Conservation (phyloP, 2,329 filamentous ascomycete genomes). For the Acrocalymma vagum region DNA sequence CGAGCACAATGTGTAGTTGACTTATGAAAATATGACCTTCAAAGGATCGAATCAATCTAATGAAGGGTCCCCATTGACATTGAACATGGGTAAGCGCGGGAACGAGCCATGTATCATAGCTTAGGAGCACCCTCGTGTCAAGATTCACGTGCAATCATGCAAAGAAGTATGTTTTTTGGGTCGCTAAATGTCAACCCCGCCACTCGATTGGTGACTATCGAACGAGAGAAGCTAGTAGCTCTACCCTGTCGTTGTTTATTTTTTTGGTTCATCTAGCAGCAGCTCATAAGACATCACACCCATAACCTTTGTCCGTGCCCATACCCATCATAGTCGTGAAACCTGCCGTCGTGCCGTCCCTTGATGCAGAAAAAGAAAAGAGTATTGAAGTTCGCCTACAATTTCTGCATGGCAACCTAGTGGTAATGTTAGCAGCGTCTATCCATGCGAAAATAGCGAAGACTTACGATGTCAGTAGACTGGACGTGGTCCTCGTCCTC, state of each 20-base stretch:
- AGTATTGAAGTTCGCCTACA: slow-evolving; percentile 36
- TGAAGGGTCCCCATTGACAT: too few species aligned
- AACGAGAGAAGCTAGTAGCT: slow-evolving; percentile 28
- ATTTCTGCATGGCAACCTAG: slow-evolving; percentile 62
- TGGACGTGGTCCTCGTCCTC: slow-evolving; percentile 95
- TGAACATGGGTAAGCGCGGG: too few species aligned
- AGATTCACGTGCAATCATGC: too few species aligned
- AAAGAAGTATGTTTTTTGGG: too few species aligned
- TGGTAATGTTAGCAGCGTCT: too few species aligned
- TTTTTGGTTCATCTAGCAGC: slow-evolving; percentile 39
- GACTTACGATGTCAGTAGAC: slow-evolving; percentile 91
- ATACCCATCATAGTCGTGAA: slow-evolving; percentile 32
- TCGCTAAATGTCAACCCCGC: too few species aligned
- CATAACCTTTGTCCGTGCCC: slow-evolving; percentile 28
- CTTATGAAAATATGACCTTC: too few species aligned
- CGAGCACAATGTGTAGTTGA: too few species aligned
- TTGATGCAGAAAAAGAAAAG: slow-evolving; percentile 4
- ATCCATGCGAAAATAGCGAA: too few species aligned
- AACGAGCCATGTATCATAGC: too few species aligned
- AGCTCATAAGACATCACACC: slow-evolving; percentile 44
- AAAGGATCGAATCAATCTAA: too few species aligned
- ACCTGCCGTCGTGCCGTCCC: slow-evolving; percentile 16
- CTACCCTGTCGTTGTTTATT: slow-evolving; percentile 34
- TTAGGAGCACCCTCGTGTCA: too few species aligned
- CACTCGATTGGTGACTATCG: slow-evolving; percentile 20